A percentile compares a stretch with the other conserved stretches of the same genome.
Conservation (phyloP, 78 protist species). For the Chrysochromulina parva region DNA sequence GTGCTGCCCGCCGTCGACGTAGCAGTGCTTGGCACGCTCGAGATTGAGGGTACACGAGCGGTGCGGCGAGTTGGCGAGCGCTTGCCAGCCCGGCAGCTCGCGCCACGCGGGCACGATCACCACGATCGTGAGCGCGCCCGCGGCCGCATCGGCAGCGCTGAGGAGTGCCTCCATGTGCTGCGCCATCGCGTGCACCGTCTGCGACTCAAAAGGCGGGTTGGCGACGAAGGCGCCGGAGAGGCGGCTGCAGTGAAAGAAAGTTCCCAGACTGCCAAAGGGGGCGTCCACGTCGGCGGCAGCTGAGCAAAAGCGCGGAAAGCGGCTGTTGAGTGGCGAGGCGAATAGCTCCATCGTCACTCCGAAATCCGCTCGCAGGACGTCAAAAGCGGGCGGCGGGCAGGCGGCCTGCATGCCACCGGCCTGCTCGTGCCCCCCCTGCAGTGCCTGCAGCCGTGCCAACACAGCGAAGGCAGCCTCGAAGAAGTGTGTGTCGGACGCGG, state of each 20-base stretch:
- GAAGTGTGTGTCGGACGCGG: not conserved
- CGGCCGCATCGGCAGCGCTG: not conserved
- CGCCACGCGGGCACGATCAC: not conserved
- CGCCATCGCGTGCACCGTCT: not conserved
- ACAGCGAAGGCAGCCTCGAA: not conserved
- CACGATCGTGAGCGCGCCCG: not conserved
- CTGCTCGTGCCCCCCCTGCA: not conserved
- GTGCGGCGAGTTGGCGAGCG: not conserved
- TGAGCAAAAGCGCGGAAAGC: too few relatives aligned
- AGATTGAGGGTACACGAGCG: not conserved
- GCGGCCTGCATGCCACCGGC: not conserved
- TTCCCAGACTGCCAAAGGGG: slow-evolving; percentile 56
- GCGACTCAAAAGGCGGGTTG: slow-evolving; percentile 56
- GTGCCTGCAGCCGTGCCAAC: not conserved
- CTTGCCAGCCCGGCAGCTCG: not conserved
- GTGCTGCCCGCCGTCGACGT: slow-evolving; percentile 21
- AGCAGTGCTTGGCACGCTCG: not conserved
- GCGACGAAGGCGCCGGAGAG: slow-evolving; percentile 52
- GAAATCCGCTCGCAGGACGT: too few relatives aligned
- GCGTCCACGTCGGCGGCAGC: slow-evolving; percentile 29
- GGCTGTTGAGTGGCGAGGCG: too few relatives aligned
- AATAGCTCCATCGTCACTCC: too few relatives aligned
- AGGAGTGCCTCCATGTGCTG: not conserved
- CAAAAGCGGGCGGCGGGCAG: not conserved
- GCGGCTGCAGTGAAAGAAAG: slow-evolving; percentile 30